These are phyloP conservation scores for maize (Zea mays) DNA, from an alignment of 176 grass and related monocot species.

Conservation along the genomic window Zm-B73-REFERENCE-NAM-5.0 NC_050102.1:180099501-180100000, in stretches of 20 bases:
- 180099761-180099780: neutral
- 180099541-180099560: conserved; percentile 18
- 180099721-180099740: neutral
- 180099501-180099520: conserved; percentile 18
- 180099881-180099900: no score
- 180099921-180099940: no score
- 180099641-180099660: neutral
- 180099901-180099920: no score
- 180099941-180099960: no score
- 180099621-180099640: neutral
- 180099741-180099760: neutral
- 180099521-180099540: neutral
- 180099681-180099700: neutral
- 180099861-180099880: no score
- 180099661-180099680: neutral
- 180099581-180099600: conserved; percentile 17
- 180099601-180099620: neutral
- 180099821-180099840: no score
- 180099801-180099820: no score
- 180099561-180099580: neutral
- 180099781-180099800: neutral
- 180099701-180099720: neutral
- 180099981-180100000: no score
- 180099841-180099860: no score
- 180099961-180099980: no score